These are phyloP conservation scores for Saccharomyces hybrid DNA, from an alignment of 1,139 yeast species.

Conservation along the genomic window DNA sequence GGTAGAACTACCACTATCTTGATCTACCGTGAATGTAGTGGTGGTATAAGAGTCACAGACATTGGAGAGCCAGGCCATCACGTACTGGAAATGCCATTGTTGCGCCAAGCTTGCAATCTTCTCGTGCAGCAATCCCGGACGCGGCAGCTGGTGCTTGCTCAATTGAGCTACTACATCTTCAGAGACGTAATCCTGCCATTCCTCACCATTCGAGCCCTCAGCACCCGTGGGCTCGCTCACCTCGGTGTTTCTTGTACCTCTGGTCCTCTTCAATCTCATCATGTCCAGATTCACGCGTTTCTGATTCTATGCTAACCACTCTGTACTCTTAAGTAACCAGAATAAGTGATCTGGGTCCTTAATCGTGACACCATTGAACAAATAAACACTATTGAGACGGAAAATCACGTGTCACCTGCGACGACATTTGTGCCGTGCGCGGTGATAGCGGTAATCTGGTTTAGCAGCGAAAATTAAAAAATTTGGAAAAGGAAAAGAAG, in stretches of 20 bases:
- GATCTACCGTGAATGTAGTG: conserved; percentile 5
- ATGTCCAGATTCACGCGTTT: not conserved
- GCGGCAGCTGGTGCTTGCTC: conserved; percentile 15
- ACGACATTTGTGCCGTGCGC: not conserved
- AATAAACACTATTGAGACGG: not conserved
- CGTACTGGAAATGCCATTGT: conserved; percentile 30
- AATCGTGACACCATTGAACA: not conserved
- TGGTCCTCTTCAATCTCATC: not conserved
- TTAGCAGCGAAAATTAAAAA: not conserved
- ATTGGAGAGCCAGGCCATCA: conserved; percentile 30
- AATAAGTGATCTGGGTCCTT: not conserved
- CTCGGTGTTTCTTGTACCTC: not conserved
- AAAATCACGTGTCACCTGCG: not conserved
- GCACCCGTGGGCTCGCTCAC: not conserved
- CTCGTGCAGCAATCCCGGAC: conserved; percentile 7
- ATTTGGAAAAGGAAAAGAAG: not conserved
- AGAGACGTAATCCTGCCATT: conserved; percentile 22
- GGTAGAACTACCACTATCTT: conserved; percentile 8
- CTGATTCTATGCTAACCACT: not conserved
- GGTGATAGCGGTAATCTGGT: not conserved
- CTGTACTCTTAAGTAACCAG: not conserved
- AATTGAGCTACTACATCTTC: conserved; percentile 21
- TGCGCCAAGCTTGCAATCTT: conserved; percentile 10
- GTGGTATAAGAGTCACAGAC: conserved; percentile 28
- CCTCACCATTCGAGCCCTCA: not conserved